These are phyloP conservation scores for Pyrenophora tritici-repentis DNA, from an alignment of 2,329 filamentous ascomycete species.

Conservation along the genomic window DNA sequence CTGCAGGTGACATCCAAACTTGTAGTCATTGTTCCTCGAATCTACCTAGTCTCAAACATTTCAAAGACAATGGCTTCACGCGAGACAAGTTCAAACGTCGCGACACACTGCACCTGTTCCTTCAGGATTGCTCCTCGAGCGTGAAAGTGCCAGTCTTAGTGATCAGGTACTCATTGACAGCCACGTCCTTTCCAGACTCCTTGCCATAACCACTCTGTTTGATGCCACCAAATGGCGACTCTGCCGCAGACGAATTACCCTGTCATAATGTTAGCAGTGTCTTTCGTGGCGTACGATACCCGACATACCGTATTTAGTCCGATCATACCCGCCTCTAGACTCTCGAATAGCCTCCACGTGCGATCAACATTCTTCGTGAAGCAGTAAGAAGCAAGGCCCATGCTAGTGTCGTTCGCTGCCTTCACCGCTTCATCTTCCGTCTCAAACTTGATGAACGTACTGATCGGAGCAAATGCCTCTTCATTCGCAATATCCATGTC, in stretches of 20 bases:
- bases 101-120: neutral
- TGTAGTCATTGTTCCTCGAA: neutral
- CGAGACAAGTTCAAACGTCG: neutral
- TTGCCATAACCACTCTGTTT: conserved; percentile 72
- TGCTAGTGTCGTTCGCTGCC: conserved; percentile 64
- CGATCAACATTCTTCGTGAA: conserved; percentile 72
- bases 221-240: conserved; percentile 70
- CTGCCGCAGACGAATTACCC: conserved; percentile 68
- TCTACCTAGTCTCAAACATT: conserved; percentile 2
- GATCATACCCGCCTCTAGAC: conserved; percentile 72
- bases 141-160: conserved; percentile 70
- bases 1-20: conserved; percentile 1
- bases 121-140: conserved; percentile 49
- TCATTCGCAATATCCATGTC: conserved; percentile 63
- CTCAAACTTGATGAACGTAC: conserved; percentile 67
- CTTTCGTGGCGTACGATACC: neutral
- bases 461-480: conserved; percentile 69
- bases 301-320: conserved; percentile 63
- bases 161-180: conserved; percentile 65
- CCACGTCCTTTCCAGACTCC: conserved; percentile 69
- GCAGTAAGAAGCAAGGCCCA: conserved; percentile 69
- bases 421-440: conserved; percentile 67
- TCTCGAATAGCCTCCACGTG: conserved; percentile 68
- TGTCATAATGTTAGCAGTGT: conserved; percentile 12
- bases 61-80: neutral